Base-by-base conservation (phyloP, 441 rosid genomes). In the Kokia cookei region DNA sequence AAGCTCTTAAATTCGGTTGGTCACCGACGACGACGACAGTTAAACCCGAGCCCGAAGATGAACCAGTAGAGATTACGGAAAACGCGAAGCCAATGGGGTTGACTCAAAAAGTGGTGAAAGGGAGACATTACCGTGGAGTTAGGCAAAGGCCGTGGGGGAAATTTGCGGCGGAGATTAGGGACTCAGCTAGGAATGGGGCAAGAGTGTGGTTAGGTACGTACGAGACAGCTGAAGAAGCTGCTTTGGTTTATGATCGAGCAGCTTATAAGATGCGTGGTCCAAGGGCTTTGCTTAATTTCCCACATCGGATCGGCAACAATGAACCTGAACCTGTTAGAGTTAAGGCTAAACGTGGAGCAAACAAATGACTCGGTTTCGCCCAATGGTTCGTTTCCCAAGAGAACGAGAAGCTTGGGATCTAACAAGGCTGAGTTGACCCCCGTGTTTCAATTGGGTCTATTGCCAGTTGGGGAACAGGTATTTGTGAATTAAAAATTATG, bases 61-160 rank as follows among this genome's bases (percentile, higher is more conserved):
- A 79, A 62, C 66, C 6, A 15, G 32, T 24, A n/a, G 53, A 66
- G 4, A 57, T 7, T 8, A 2, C 29, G 29, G 40, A 48, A 35
- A 9, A 32, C 37, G 37, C 13, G 24, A 55, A 40, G 3, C 73
- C 42, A 17, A 4, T 57, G 13, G 54, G 26, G 64, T 43, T 59
- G 75, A 63, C 65, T 70, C 73, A 62, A 12, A 72, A 72, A 8
- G 65, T 61, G 68, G 40, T 60, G 2, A 76, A 65, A 51, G 84
- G 84, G 51, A 80, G 79, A 47, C 87, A 82, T 42, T 84, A 71
- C 74, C 71, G 87, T 68, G 87, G 87, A 37, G 87, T 84, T 57
- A 76, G 87, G 82, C 80, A 77, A 64, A 65, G 87, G 68, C 87
- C 87, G 9, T 84, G 87, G 87, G 87, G 85, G 19, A 84, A 84